Conservation (phyloP, 257 asterid genomes). For the Anisodus acutangulus region DNA sequence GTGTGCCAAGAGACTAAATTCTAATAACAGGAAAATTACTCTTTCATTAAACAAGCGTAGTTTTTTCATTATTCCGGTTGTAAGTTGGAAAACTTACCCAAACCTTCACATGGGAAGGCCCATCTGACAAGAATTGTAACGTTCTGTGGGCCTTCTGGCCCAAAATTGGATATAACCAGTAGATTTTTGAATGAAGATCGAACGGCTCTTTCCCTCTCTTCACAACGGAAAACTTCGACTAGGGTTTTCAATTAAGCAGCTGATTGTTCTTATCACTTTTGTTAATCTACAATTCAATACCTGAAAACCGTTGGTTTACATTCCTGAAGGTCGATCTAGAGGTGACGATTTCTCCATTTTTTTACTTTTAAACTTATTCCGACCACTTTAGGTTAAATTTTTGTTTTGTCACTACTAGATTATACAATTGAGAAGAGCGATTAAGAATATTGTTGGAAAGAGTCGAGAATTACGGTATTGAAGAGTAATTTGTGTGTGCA, state of each 20-base stretch:
- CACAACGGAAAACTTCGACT: neutral
- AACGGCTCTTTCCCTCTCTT: conserved; percentile 19
- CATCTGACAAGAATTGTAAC: neutral
- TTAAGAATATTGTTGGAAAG: neutral
- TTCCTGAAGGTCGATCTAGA: too few relatives aligned
- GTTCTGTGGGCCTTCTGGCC: neutral
- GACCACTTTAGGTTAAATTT: too few relatives aligned
- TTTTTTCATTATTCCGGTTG: too few relatives aligned
- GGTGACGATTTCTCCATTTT: neutral
- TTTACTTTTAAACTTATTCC: neutral
- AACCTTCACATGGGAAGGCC: neutral
- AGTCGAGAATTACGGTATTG: neutral
- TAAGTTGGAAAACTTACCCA: too few relatives aligned
- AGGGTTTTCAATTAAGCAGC: conserved; percentile 22
- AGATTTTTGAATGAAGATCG: conserved; percentile 8
- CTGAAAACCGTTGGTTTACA: too few relatives aligned
- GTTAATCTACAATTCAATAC: too few relatives aligned
- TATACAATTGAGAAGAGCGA: neutral
- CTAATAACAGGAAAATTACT: too few relatives aligned
- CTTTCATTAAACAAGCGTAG: too few relatives aligned
- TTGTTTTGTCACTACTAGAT: neutral
- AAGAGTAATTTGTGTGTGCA: neutral
- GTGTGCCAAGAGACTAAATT: too few relatives aligned
- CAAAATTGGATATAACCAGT: neutral
- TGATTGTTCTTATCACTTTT: too few relatives aligned